phyloP scores from a whole-genome alignment of 768 basidiomycete species.

The Russula virescens region DNA sequence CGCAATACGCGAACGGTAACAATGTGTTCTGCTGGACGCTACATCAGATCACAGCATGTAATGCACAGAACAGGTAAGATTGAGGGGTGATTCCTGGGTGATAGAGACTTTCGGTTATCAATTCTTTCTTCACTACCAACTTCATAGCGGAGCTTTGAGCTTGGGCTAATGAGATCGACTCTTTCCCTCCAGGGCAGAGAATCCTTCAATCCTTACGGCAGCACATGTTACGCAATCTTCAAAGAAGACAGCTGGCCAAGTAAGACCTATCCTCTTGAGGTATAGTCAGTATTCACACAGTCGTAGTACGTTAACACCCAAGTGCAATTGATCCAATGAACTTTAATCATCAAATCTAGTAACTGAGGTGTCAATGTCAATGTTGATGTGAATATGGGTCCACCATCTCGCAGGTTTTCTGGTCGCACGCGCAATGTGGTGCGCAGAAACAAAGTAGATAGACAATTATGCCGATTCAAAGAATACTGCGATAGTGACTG shows the following conservation, averaged over 20 bases:
- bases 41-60: not conserved
- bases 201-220: not conserved
- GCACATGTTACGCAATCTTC: not conserved
- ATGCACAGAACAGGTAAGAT: not conserved
- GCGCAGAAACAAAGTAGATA: not conserved
- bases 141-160: not conserved
- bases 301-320: constrained; percentile 2
- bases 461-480: constrained; percentile 13
- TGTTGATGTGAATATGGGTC: not conserved
- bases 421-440: not conserved
- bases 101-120: not conserved
- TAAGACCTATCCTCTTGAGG: not conserved
- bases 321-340: not conserved
- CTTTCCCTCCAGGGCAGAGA: not conserved
- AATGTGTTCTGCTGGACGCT: no score
- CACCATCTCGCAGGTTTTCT: not conserved
- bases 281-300: not conserved
- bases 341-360: not conserved
- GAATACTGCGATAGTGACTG: constrained; percentile 5
- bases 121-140: not conserved
- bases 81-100: not conserved
- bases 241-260: not conserved
- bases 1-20: not conserved
- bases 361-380: constrained; percentile 3
- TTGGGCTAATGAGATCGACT: not conserved